Evolutionary conservation across 176 grass and related monocot genomes (phyloP), one percentile per base, ranked within the genome.

Genomic region (Eragrostis curvula): DNA sequence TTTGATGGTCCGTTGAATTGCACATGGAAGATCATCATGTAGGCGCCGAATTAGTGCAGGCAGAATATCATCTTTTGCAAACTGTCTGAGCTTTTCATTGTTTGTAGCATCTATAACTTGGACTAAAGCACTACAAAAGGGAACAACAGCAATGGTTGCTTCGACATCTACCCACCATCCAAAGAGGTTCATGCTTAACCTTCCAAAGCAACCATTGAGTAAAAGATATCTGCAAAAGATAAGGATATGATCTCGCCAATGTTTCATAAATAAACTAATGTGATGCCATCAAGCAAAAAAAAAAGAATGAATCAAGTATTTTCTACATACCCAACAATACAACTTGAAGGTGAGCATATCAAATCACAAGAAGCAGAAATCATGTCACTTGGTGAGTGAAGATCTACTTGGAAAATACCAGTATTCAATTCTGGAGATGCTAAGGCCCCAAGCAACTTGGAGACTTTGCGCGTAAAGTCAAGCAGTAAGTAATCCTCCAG

Each of bases 391-490:
- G 49, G 17, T 72, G 82, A 77, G 70, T 62, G 79, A 84, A 88
- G 81, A 47, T 94, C 85, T 68, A 85, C 68, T 24, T 82, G 32
- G 78, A 83, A 82, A 77, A 80, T 73, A 17, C 68, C 82, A 75
- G 17, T 66, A 75, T 88, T 90, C 60, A 90, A 21, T 51, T 63
- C 63, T 28, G 70, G 78, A 48, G 82, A 80, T 21, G 68, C 85
- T 24, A 94, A 71, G 28, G 72, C 78, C 0, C 79, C 79, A 29
- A 94, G 86, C 59, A 94, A 80, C 30, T 68, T 82, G 15, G 78
- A 86, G 50, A 94, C 42, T 86, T 94, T 86, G 20, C 86, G 81
- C 52, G 92, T 94, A 66, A 94, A 86, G 53, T 94, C 88, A 63
- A 86, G 79, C 12, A 94, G 79, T 51, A 90, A 48, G 60, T 30